Evolutionary conservation across 495 filamentous ascomycete genomes (phyloP).

Genomic region (Hypomontagnella submonticulosa): DNA sequence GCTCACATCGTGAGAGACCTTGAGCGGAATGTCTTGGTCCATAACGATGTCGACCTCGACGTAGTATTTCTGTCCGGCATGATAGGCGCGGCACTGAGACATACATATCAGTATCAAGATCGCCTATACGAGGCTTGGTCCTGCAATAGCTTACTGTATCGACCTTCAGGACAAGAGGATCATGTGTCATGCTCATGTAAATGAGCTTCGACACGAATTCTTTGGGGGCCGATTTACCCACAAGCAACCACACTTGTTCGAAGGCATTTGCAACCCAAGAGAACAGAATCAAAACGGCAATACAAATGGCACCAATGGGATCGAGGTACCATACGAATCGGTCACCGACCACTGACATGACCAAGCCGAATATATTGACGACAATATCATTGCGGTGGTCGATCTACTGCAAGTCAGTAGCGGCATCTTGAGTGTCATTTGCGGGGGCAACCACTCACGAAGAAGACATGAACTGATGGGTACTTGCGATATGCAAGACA

Average conservation of each 20-base stretch:
- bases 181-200: slow-evolving; percentile 66
- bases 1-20: slow-evolving; percentile 64
- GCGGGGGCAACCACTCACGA: slow-evolving; percentile 45
- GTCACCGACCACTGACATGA: slow-evolving; percentile 65
- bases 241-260: slow-evolving; percentile 66
- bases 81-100: slow-evolving; percentile 61
- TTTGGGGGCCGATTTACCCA: slow-evolving; percentile 64
- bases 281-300: slow-evolving; percentile 64
- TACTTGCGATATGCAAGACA: slow-evolving; percentile 63
- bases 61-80: slow-evolving; percentile 66
- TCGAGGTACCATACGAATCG: slow-evolving; percentile 66
- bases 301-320: slow-evolving; percentile 65
- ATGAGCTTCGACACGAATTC: slow-evolving; percentile 68
- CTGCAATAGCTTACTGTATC: slow-evolving; percentile 55
- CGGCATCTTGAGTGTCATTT: background rate
- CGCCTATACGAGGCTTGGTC: background rate
- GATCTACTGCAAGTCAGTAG: slow-evolving; percentile 43
- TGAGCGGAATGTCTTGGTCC: slow-evolving; percentile 61
- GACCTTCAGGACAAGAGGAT: slow-evolving; percentile 62
- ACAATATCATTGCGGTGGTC: slow-evolving; percentile 68
- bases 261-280: slow-evolving; percentile 67
- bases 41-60: slow-evolving; percentile 70
- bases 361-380: slow-evolving; percentile 65
- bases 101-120: slow-evolving; percentile 21
- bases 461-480: slow-evolving; percentile 65